phyloP scores from a whole-genome alignment of 352 stramenopile genomes.

The Phytopythium aichiense region DNA sequence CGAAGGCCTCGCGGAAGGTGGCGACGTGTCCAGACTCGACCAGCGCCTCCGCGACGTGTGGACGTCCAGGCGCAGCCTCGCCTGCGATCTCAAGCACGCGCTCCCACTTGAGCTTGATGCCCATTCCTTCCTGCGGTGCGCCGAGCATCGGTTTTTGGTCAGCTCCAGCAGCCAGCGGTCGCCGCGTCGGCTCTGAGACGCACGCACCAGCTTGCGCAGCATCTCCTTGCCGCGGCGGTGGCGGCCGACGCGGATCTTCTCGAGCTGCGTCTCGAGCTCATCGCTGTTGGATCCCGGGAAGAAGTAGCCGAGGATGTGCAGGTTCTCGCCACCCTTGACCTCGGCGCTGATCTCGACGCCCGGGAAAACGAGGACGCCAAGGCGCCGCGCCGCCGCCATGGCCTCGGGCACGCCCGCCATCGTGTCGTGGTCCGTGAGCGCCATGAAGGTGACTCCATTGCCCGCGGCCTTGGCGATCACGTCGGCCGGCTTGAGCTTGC shows the following conservation, averaged over 20 bases:
- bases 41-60: conserved; percentile 76
- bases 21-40: conserved; percentile 72
- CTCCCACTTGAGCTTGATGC: conserved; percentile 77
- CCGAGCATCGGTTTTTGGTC: not conserved
- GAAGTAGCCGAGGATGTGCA: conserved; percentile 87
- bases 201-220: conserved; percentile 71
- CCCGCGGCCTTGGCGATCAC: conserved; percentile 73
- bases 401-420: conserved; percentile 79
- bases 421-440: conserved; percentile 83
- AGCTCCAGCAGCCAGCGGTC: not conserved
- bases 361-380: conserved; percentile 71
- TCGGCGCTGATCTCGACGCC: conserved; percentile 86
- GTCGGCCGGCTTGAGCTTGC: conserved; percentile 66
- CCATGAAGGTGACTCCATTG: conserved; percentile 82
- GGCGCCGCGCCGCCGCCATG: conserved; percentile 53
- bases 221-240: conserved; percentile 83
- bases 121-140: conserved; percentile 59
- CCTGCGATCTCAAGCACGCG: conserved; percentile 79
- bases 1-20: conserved; percentile 78
- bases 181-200: too few species aligned
- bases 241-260: conserved; percentile 73
- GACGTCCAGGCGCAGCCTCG: conserved; percentile 72
- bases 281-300: conserved; percentile 72
- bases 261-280: conserved; percentile 65
- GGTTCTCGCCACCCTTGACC: conserved; percentile 77